These are phyloP conservation scores for Pseudogymnoascus sp. DNA, from an alignment of 2,329 filamentous ascomycete genomes.

Conservation along the genomic window DNA sequence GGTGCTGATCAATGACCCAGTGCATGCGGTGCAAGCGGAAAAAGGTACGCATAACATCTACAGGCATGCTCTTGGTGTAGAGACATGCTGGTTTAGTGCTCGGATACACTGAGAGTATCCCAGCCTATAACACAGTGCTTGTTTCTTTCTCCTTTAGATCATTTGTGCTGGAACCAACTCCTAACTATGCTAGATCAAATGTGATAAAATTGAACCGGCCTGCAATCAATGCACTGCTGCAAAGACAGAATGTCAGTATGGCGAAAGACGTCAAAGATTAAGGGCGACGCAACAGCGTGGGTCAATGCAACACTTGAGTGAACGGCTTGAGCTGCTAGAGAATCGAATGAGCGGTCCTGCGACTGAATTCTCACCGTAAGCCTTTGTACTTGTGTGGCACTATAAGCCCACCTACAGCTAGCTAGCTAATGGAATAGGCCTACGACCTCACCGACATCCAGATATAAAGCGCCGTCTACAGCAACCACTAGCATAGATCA, in stretches of 20 bases:
- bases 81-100: background rate
- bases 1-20: background rate
- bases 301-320: background rate
- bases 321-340: conserved; percentile 2
- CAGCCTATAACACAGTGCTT: background rate
- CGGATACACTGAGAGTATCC: background rate
- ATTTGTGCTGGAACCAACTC: background rate
- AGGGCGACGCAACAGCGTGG: background rate
- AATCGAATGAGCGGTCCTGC: background rate
- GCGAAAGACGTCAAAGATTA: background rate
- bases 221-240: background rate
- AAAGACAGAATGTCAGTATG: background rate
- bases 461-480: background rate
- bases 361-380: background rate
- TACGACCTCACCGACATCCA: background rate
- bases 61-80: background rate
- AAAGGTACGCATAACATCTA: background rate
- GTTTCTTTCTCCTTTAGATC: background rate
- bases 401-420: background rate
- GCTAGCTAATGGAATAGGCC: background rate
- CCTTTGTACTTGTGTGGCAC: background rate
- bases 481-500: background rate
- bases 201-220: background rate
- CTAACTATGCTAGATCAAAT: conserved; percentile 1
- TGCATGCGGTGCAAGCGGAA: background rate